Percentiles rank a stretch among this genome's conserved stretches.
These are phyloP conservation scores for Myrica gale DNA, from an alignment of 306 rosid genomes.

Conservation along the genomic window DNA sequence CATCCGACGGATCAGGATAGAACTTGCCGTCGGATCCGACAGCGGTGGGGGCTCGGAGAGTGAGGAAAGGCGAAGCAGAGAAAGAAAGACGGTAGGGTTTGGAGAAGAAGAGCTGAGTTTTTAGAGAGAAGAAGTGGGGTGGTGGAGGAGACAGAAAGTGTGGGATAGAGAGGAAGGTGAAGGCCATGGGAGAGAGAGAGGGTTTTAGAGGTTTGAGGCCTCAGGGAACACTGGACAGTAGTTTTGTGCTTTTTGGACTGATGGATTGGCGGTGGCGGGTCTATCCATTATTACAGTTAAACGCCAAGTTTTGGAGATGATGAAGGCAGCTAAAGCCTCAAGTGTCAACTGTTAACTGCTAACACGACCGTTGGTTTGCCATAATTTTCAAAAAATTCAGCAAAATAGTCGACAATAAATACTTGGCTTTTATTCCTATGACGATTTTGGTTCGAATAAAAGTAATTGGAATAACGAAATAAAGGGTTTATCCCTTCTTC, in stretches of 20 bases:
- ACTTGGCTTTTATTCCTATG: no score
- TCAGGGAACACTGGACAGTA: not conserved
- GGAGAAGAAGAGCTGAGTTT: conserved; percentile 21
- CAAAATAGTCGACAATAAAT: no score
- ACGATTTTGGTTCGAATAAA: no score
- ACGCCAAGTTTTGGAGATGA: no score
- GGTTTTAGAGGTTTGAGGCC: not conserved
- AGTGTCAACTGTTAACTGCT: no score
- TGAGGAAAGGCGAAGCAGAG: conserved; percentile 7
- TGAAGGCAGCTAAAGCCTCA: no score
- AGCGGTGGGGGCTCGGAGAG: conserved; percentile 40
- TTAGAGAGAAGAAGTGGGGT: conserved; percentile 36
- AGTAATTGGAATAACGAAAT: no score
- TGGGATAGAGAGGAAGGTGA: conserved; percentile 50
- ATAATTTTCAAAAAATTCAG: no score
- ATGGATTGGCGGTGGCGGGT: not conserved
- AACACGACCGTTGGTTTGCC: no score
- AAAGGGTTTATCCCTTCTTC: no score
- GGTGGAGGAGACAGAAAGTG: conserved; percentile 30
- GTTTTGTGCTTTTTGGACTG: no score
- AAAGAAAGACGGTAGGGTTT: conserved; percentile 23
- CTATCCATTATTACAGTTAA: not conserved
- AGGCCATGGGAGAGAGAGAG: conserved; percentile 49
- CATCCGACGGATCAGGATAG: conserved; percentile 78
- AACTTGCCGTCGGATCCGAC: conserved; percentile 62